Base-by-base conservation (phyloP, 257 asterid genomes). In the Capsicum chinense region DNA sequence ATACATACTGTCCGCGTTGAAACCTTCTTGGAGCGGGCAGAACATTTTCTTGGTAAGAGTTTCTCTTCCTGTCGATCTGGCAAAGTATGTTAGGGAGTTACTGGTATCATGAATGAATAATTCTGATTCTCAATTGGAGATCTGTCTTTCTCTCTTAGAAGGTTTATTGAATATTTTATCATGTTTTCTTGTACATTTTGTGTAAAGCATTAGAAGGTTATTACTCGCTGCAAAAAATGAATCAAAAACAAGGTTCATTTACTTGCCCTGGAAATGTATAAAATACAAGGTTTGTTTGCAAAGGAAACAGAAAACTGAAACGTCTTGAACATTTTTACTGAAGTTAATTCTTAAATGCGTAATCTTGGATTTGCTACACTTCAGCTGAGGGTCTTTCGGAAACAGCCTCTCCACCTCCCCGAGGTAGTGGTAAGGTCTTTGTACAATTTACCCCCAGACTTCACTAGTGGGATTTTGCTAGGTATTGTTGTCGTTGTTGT, bases 1-100 rank as follows among this genome's bases (percentile, higher is more conserved):
- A 92, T 97, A 88, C 99, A 97, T 67, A 86, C 93, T 79, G 88
- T 90, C 71, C 92, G 91, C 0, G 99, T 97, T 9, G 99, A 97
- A 86, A 89, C 85, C 86, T 97, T 97, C 92, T 88, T 97, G 90
- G 87, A 89, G 87, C 90, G 92, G 73, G 92, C 94, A 79, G 92
- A 91, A 56, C 86, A 91, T 74, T 90, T 89, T 88, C 83, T 89
- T 81, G 99, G 99, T 96, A 88, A 79, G 69, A 85, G 12, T 80
- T 85, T 83, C 26, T 85, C 79, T 82, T 6, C 56, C 78, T 26
- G 33, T 39, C 73, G 1, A 17, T 42, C 47, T 81, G 14, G 64
- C 66, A 15, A 33, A 33, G 47, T 52, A 26, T 21, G 82, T 52
- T 33, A 14, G 66, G 64, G 66, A 78, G 63, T 33, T 78, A 54